These are phyloP conservation scores for Yamadazyma oceani DNA, from an alignment of 1,139 yeast genomes.

Conservation along the genomic window DNA sequence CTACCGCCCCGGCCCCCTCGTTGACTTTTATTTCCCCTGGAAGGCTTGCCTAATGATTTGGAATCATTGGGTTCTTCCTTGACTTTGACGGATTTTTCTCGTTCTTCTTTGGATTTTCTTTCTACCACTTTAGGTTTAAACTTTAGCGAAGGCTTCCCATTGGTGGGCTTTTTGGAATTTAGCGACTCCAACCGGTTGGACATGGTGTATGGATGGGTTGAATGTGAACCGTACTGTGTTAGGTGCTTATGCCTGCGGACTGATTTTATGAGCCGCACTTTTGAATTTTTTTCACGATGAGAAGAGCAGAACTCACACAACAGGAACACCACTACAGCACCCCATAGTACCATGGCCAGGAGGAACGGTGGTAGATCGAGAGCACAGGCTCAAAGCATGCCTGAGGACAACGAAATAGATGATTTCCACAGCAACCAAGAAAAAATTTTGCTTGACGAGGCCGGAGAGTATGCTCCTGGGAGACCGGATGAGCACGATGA, in stretches of 20 bases:
- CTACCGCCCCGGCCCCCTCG: slow-evolving; percentile 33
- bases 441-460: slow-evolving; percentile 57
- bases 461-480: slow-evolving; percentile 41
- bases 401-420: slow-evolving; percentile 67
- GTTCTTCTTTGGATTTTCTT: slow-evolving; percentile 76
- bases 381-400: slow-evolving; percentile 18
- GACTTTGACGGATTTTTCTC: slow-evolving; percentile 63
- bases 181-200: slow-evolving; percentile 47
- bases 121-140: slow-evolving; percentile 85
- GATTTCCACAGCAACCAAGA: slow-evolving; percentile 68
- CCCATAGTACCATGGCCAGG: too few species aligned
- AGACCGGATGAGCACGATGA: slow-evolving; percentile 25
- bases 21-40: slow-evolving; percentile 27
- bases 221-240: too few species aligned
- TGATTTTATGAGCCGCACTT: too few species aligned
- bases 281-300: background rate
- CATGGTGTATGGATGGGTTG: too few species aligned
- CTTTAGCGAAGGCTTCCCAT: slow-evolving; percentile 51
- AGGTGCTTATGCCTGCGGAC: too few species aligned
- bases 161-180: slow-evolving; percentile 31
- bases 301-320: background rate
- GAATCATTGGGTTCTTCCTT: slow-evolving; percentile 30
- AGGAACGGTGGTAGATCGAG: background rate
- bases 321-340: too few species aligned
- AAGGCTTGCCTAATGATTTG: slow-evolving; percentile 17